phyloP scores from a whole-genome alignment of 169 alveolate species.

The Plasmodium ovale region DNA sequence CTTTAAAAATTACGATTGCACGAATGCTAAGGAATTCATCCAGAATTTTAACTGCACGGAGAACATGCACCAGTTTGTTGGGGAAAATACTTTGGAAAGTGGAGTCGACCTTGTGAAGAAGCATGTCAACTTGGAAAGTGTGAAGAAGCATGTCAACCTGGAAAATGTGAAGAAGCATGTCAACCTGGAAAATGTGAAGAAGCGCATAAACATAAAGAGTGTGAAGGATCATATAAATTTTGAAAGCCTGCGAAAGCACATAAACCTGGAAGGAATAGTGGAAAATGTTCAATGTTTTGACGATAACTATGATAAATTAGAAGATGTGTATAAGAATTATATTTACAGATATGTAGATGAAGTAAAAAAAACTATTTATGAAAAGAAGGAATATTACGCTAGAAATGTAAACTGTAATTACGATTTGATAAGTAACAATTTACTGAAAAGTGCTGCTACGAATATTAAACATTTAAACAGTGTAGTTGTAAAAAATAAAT shows the following conservation, averaged over 20 bases:
- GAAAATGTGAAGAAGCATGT: slow-evolving; percentile 16
- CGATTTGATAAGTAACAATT: neutral
- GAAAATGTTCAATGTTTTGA: slow-evolving; percentile 27
- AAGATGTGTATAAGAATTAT: slow-evolving; percentile 33
- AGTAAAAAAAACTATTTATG: neutral
- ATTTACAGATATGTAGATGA: slow-evolving; percentile 15
- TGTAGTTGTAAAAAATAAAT: neutral
- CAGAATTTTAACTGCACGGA: slow-evolving; percentile 14
- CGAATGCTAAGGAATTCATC: slow-evolving; percentile 10
- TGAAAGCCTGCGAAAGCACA: neutral
- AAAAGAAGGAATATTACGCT: neutral
- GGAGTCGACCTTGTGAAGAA: neutral
- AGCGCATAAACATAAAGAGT: neutral
- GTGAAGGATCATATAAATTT: neutral
- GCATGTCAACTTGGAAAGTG: neutral
- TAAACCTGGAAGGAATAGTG: neutral
- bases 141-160: slow-evolving; percentile 10
- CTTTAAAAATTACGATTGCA: slow-evolving; percentile 21
- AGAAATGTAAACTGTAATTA: slow-evolving; percentile 11
- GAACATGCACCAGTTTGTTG: neutral
- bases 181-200: slow-evolving; percentile 5
- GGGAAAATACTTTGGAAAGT: neutral
- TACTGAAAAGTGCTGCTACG: slow-evolving; percentile 1
- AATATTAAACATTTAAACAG: neutral
- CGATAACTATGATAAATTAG: slow-evolving; percentile 23